A percentile compares a stretch with the other conserved stretches of the same genome.
These are phyloP conservation scores for Vaccinium vitisidaea DNA, from an alignment of 148 eudicot genomes.

Conservation along the genomic window DNA sequence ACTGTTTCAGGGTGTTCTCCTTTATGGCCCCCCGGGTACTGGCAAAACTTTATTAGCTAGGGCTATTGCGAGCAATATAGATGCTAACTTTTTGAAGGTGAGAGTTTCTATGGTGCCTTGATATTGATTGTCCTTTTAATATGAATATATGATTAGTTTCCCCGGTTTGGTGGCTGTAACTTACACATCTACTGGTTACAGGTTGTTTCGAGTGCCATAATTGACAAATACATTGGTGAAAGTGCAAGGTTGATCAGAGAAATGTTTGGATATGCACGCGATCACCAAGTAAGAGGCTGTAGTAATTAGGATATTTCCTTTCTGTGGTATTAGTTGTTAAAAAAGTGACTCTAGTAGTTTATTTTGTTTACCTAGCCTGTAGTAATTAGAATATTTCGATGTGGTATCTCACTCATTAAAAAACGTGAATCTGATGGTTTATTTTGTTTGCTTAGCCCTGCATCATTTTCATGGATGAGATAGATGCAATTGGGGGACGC, in stretches of 20 bases:
- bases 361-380: constrained; percentile 42
- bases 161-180: neutral
- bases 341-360: neutral
- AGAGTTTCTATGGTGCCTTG: neutral
- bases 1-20: constrained; percentile 82
- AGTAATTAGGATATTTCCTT: neutral
- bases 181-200: constrained; percentile 23
- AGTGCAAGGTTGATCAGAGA: constrained; percentile 97
- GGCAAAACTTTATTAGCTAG: constrained; percentile 95
- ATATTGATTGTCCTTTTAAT: neutral
- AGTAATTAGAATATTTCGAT: neutral
- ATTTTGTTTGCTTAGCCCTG: constrained; percentile 58
- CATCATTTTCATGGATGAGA: constrained; percentile 99
- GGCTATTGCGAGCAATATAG: constrained; percentile 97
- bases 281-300: constrained; percentile 67
- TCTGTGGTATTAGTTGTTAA: constrained; percentile 19
- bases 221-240: constrained; percentile 98
- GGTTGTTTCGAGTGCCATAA: constrained; percentile 98
- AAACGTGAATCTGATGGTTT: neutral
- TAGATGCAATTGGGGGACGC: constrained; percentile 97
- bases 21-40: constrained; percentile 98
- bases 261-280: constrained; percentile 96
- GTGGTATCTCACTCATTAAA: constrained; percentile 17
- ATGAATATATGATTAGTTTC: neutral
- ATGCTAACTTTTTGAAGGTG: constrained; percentile 96